Conservation (phyloP, 306 rosid species). For the Argentina anserina region DNA sequence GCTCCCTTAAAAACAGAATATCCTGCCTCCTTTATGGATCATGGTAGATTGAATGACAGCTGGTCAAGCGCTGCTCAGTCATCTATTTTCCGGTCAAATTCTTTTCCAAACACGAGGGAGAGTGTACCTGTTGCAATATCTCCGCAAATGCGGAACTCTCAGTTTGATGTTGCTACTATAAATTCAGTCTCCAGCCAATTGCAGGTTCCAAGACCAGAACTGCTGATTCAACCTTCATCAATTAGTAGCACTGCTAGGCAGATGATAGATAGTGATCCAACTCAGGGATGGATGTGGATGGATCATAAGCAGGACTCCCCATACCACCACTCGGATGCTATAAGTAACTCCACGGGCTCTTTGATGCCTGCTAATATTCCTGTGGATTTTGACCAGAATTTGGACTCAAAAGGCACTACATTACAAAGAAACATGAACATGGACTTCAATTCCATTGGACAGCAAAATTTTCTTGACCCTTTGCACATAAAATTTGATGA, state of each 20-base stretch:
- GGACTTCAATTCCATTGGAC: slow-evolving; percentile 33
- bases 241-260: slow-evolving; percentile 32
- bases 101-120: slow-evolving; percentile 39
- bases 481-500: slow-evolving; percentile 44
- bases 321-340: slow-evolving; percentile 37
- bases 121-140: slow-evolving; percentile 39
- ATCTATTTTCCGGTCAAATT: slow-evolving; percentile 48
- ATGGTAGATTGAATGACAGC: slow-evolving; percentile 43
- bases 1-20: slow-evolving; percentile 50
- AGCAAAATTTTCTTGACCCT: slow-evolving; percentile 36
- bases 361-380: slow-evolving; percentile 44
- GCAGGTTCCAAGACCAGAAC: slow-evolving; percentile 41
- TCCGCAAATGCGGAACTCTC: slow-evolving; percentile 40
- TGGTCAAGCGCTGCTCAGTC: slow-evolving; percentile 62
- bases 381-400: slow-evolving; percentile 39
- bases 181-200: slow-evolving; percentile 39
- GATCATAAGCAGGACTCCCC: slow-evolving; percentile 44
- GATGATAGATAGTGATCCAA: slow-evolving; percentile 33
- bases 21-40: slow-evolving; percentile 44
- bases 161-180: slow-evolving; percentile 39
- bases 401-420: slow-evolving; percentile 28
- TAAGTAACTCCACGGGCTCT: slow-evolving; percentile 47
- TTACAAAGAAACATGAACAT: slow-evolving; percentile 37
- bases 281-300: slow-evolving; percentile 54
- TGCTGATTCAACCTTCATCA: slow-evolving; percentile 37